Evolutionary conservation across 352 stramenopile genomes (phyloP).

Genomic region (Pythium plurisporium): DNA sequence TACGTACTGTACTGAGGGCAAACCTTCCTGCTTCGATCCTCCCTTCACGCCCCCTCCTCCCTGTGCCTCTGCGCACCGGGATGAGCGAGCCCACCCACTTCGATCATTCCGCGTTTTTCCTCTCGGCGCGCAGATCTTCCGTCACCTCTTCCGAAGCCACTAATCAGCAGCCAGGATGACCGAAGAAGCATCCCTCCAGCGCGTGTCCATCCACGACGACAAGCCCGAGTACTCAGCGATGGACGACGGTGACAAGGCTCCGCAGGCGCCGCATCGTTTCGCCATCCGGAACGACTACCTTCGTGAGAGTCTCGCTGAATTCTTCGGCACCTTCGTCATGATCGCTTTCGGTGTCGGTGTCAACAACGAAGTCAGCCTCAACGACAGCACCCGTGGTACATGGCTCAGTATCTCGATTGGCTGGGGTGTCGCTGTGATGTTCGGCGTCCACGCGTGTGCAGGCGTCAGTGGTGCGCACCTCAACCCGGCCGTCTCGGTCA

Average conservation of each 20-base stretch:
- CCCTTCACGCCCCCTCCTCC: too few species aligned
- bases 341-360: conserved; percentile 66
- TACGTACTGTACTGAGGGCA: too few species aligned
- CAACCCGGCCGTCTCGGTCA: conserved; percentile 63
- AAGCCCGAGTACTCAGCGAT: conserved; percentile 11
- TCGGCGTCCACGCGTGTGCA: conserved; percentile 60
- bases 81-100: too few species aligned
- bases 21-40: too few species aligned
- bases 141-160: neutral
- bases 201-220: conserved; percentile 6
- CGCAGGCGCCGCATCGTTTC: neutral
- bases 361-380: conserved; percentile 55
- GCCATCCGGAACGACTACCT: conserved; percentile 23
- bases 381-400: conserved; percentile 45
- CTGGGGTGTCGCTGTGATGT: conserved; percentile 67
- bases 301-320: conserved; percentile 61
- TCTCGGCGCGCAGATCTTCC: too few species aligned
- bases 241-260: neutral
- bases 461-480: conserved; percentile 61
- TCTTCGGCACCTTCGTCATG: conserved; percentile 54
- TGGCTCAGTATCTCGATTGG: conserved; percentile 68
- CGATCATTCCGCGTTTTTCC: too few species aligned
- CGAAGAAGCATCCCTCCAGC: conserved; percentile 11
- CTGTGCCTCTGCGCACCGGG: too few species aligned
- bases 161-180: conserved; percentile 1